Evolutionary conservation across 148 eudicot species (phyloP).

Genomic region (Spergularia marina): DNA sequence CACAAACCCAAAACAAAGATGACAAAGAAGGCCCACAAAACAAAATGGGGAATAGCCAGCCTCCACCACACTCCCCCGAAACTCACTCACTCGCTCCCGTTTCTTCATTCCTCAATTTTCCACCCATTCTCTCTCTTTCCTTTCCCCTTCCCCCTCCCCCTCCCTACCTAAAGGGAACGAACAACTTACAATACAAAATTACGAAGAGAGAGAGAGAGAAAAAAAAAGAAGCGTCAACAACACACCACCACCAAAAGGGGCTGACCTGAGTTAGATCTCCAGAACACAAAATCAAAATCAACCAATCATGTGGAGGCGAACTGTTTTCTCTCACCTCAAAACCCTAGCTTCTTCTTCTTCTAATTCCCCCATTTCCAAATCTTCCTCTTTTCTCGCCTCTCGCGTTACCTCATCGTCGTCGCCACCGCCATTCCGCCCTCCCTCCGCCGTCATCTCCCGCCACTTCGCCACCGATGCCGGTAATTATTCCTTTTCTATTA

Average conservation of each 20-base stretch:
- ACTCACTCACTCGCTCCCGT: not conserved
- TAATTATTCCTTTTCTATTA: conserved; percentile 17
- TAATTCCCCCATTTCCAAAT: conserved; percentile 22
- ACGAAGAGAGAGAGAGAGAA: conserved; percentile 5
- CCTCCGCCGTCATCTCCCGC: conserved; percentile 36
- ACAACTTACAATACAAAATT: too few species aligned
- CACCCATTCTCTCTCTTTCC: not conserved
- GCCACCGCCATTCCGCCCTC: conserved; percentile 6
- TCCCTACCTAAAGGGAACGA: not conserved
- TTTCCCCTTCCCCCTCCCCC: not conserved
- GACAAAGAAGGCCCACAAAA: too few species aligned
- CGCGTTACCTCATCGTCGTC: conserved; percentile 29
- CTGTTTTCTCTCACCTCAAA: conserved; percentile 41
- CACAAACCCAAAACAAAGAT: too few species aligned
- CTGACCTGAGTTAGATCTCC: conserved; percentile 34
- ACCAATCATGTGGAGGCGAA: conserved; percentile 58
- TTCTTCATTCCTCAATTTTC: not conserved
- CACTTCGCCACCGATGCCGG: conserved; percentile 45
- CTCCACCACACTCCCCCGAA: conserved; percentile 2
- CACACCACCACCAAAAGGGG: conserved; percentile 6
- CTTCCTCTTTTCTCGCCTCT: conserved; percentile 3
- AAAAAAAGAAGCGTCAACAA: not conserved
- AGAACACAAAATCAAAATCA: not conserved
- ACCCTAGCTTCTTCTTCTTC: conserved; percentile 44
- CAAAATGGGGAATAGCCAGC: too few species aligned